Evolutionary conservation across 805 yeast genomes (phyloP), one percentile per base, ranked within the genome.

Genomic region (Ogataea populi-albae): DNA sequence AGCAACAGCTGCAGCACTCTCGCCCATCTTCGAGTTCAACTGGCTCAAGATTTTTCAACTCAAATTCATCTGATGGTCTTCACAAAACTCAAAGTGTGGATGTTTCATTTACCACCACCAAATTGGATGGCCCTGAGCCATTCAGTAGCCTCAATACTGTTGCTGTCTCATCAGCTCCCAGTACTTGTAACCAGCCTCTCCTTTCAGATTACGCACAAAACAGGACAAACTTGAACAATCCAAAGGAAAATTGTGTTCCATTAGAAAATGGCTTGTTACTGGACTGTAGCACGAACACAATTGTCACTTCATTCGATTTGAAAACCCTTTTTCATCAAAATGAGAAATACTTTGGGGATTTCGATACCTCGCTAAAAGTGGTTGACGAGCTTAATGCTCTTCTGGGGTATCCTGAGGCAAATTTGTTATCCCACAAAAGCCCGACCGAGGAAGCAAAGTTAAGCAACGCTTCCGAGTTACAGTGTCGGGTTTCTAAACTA

Each of bases 181-280:
- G n/a, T n/a, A n/a, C n/a, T n/a, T n/a, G n/a, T n/a, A n/a, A n/a
- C n/a, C n/a, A n/a, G n/a, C n/a, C n/a, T n/a, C n/a, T n/a, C n/a
- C n/a, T n/a, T n/a, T n/a, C n/a, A n/a, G n/a, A n/a, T n/a, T n/a
- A n/a, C n/a, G n/a, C n/a, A n/a, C n/a, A n/a, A n/a, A n/a, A n/a
- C n/a, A n/a, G n/a, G n/a, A n/a, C n/a, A n/a, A n/a, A n/a, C n/a
- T n/a, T n/a, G n/a, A n/a, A 34, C 16, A 35, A 25, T 7, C 17
- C 35, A 6, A 40, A 35, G 18, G 37, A 44, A 16, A 38, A 38
- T 28, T 46, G 34, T 33, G 47, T 48, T 40, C 32, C 64, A 62
- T 56, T 81, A 35, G 88, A 82, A 29, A 79, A 81, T 52, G 88
- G 88, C 0, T 60, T 81, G 24, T 49, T 79, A 5, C 59, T 80